Percentiles rank a stretch among this genome's conserved stretches.
phyloP scores from a whole-genome alignment of 768 basidiomycete genomes.

The Mycena metata region DNA sequence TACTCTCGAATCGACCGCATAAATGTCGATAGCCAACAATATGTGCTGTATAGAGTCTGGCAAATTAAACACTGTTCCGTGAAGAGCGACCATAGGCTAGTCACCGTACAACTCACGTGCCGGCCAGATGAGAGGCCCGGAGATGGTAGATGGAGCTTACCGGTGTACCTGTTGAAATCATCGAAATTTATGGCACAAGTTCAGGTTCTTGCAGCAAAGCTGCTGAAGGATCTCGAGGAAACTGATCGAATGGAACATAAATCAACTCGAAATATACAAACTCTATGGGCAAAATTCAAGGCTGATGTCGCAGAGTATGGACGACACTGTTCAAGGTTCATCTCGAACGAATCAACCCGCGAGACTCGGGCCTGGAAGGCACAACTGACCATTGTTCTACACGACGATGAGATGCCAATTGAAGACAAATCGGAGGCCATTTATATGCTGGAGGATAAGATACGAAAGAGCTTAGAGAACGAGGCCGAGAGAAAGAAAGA shows the following conservation, averaged over 20 bases:
- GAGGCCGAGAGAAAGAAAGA: too few relatives aligned
- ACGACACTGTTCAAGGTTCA: too few relatives aligned
- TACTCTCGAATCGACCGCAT: constrained; percentile 7
- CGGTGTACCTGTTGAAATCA: constrained; percentile 2
- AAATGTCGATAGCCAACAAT: background rate
- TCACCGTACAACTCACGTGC: background rate
- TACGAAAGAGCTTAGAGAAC: too few relatives aligned
- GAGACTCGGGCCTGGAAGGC: too few relatives aligned
- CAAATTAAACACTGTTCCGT: constrained; percentile 4
- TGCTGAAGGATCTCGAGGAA: background rate
- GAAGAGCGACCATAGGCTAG: background rate
- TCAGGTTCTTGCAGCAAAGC: background rate
- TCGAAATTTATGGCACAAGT: constrained; percentile 7
- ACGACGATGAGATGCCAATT: too few relatives aligned
- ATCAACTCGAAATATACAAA: background rate
- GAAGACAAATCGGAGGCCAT: too few relatives aligned
- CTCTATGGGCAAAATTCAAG: constrained; percentile 1
- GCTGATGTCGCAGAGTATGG: background rate
- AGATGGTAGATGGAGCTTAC: background rate
- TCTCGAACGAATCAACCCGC: too few relatives aligned
- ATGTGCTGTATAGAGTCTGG: constrained; percentile 1
- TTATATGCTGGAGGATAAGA: too few relatives aligned
- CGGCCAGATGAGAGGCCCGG: background rate
- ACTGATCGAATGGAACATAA: background rate
- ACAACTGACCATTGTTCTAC: too few relatives aligned